These are phyloP conservation scores for Vitis rupestris DNA, from an alignment of 164 flowering plant species.

Conservation along the genomic window DNA sequence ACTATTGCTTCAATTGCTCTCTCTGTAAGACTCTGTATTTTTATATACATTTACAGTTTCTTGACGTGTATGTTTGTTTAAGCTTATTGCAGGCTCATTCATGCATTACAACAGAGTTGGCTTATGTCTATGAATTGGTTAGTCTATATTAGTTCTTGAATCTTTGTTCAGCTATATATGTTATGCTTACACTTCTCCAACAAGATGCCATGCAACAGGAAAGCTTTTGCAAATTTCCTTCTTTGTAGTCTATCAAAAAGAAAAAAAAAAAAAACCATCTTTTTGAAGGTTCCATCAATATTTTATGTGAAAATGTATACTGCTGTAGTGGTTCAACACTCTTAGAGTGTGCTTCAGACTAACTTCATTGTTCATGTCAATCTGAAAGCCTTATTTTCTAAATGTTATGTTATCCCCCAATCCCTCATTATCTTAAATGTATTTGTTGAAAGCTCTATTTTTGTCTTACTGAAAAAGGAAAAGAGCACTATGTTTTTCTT, in stretches of 20 bases:
- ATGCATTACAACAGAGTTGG: constrained; percentile 75
- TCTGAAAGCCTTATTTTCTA: too few relatives aligned
- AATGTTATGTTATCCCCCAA: background rate
- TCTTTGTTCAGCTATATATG: background rate
- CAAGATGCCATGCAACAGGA: too few relatives aligned
- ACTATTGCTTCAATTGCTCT: background rate
- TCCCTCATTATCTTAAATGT: background rate
- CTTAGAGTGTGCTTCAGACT: background rate
- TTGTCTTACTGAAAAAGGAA: background rate
- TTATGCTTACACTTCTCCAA: background rate
- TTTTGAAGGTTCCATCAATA: too few relatives aligned
- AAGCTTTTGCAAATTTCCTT: too few relatives aligned
- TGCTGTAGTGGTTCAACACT: background rate
- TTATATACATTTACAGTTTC: background rate
- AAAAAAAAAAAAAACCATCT: too few relatives aligned
- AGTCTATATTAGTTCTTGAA: constrained; percentile 20
- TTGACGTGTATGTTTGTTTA: background rate
- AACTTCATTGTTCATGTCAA: background rate
- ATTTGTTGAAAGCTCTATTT: background rate
- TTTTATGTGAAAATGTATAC: background rate
- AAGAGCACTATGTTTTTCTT: background rate
- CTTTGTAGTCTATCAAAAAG: too few relatives aligned
- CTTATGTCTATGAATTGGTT: constrained; percentile 93
- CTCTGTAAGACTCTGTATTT: background rate
- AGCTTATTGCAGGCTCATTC: constrained; percentile 57